These are phyloP conservation scores for Microthlaspi erraticum DNA, from an alignment of 345 rosid species.

Conservation along the genomic window DNA sequence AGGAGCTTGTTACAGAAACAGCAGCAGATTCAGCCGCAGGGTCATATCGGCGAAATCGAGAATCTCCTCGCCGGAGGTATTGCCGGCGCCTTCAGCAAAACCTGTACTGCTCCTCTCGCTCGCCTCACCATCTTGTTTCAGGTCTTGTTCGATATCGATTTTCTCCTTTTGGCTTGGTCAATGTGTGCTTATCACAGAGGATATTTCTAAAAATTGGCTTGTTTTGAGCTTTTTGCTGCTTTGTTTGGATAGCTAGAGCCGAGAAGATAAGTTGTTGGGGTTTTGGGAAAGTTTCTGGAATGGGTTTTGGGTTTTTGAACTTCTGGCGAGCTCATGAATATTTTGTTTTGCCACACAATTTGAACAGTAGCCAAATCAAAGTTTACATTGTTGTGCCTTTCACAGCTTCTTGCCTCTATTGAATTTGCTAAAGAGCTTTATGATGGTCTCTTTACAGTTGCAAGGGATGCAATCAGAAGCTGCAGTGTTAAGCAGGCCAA, in stretches of 20 bases:
- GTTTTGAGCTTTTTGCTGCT: slow-evolving; percentile 12
- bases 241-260: neutral
- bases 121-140: slow-evolving; percentile 96
- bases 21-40: slow-evolving; percentile 48
- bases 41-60: slow-evolving; percentile 54
- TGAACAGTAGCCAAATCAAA: slow-evolving; percentile 3
- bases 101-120: slow-evolving; percentile 97
- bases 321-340: neutral
- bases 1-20: slow-evolving; percentile 35
- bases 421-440: slow-evolving; percentile 13
- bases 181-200: neutral
- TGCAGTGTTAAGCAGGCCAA: slow-evolving; percentile 58
- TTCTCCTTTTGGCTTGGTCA: neutral
- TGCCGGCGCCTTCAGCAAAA: slow-evolving; percentile 96
- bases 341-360: neutral
- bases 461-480: slow-evolving; percentile 97
- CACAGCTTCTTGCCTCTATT: slow-evolving; percentile 11
- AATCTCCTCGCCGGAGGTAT: slow-evolving; percentile 89
- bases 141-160: slow-evolving; percentile 47
- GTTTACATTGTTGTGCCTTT: neutral
- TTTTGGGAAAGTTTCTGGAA: no score
- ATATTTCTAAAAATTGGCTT: neutral
- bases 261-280: neutral
- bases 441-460: slow-evolving; percentile 67
- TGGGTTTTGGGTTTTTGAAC: neutral